These are phyloP conservation scores for Penicillium pulvis DNA, from an alignment of 495 filamentous ascomycete genomes.

Conservation along the genomic window DNA sequence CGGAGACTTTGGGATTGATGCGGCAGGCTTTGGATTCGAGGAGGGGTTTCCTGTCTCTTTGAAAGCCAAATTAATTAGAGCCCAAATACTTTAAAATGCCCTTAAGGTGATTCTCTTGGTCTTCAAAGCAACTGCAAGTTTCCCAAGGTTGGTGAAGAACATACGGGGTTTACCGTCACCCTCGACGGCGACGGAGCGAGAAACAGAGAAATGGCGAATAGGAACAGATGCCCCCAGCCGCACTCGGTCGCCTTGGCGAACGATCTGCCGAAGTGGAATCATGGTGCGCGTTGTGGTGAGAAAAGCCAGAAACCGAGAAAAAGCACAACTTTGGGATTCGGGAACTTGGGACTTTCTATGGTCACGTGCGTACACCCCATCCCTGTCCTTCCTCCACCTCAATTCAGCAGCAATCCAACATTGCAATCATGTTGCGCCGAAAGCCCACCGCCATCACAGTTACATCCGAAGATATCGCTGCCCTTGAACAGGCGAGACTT, in stretches of 20 bases:
- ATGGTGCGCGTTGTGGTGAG: conserved; percentile 24
- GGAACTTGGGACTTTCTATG: not conserved
- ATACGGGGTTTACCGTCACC: conserved; percentile 28
- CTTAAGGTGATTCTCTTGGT: not conserved
- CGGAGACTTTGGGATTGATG: not conserved
- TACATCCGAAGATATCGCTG: conserved; percentile 74
- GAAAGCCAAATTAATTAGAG: not conserved
- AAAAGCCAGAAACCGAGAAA: conserved; percentile 6
- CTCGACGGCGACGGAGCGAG: conserved; percentile 21
- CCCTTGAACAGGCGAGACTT: conserved; percentile 66
- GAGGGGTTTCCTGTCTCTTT: not conserved
- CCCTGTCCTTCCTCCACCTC: not conserved
- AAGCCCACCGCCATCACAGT: conserved; percentile 76
- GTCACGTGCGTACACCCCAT: not conserved
- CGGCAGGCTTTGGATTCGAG: not conserved
- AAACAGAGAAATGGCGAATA: conserved; percentile 36
- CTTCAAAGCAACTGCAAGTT: not conserved
- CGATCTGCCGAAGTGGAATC: conserved; percentile 33
- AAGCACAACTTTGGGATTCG: conserved; percentile 15
- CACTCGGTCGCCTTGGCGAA: conserved; percentile 19
- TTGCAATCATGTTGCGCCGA: conserved; percentile 70
- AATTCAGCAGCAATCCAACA: not conserved
- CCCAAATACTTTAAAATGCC: not conserved
- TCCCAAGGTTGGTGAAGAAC: conserved; percentile 13
- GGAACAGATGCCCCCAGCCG: conserved; percentile 16